Evolutionary conservation across 768 basidiomycete species (phyloP), one percentile per base, ranked within the genome.

Genomic region (Pisolithus tinctorius): DNA sequence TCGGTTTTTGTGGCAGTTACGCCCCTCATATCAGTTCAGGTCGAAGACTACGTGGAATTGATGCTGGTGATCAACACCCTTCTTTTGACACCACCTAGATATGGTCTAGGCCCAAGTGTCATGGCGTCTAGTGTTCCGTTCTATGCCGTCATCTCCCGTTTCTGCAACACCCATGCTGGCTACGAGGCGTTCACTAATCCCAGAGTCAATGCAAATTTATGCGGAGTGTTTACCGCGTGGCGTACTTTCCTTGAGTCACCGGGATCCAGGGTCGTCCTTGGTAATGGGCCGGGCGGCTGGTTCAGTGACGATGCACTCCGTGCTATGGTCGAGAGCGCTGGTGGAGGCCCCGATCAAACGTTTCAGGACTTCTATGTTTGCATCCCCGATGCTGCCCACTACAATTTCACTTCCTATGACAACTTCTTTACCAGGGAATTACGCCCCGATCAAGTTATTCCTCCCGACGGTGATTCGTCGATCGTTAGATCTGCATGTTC

Each of bases 161-260:
- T 45, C 26, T 45, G 44, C 25, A 26, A 45, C 27, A 45, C 44
- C 6, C 44, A 25, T 11, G 9, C 44, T 8, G 44, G 44, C 13
- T 45, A 16, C 27, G 30, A 30, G 27, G 44, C 26, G 4, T 45
- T 45, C 25, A 16, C 17, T 1, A 10, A 45, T n/a, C 44, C 44
- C 4, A 62, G 63, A 45, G 71, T 83, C 49, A 83, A 84, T 51
- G 57, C 45, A 0, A 58, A 68, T 44, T 60, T 82, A 54, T 74
- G 77, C 56, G 71, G 71, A 37, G 61, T 82, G 48, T 71, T 83
- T 53, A 64, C 76, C 44, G 66, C 66, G 23, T 84, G 81, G 80
- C 67, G 68, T 6, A 56, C 48, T 11, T 82, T 68, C 68, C 75
- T 84, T 42, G 59, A 60, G 7, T 74, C 75, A 1, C 63, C 68